Conservation (phyloP, 2,329 filamentous ascomycete genomes). For the Myotisia sp. region DNA sequence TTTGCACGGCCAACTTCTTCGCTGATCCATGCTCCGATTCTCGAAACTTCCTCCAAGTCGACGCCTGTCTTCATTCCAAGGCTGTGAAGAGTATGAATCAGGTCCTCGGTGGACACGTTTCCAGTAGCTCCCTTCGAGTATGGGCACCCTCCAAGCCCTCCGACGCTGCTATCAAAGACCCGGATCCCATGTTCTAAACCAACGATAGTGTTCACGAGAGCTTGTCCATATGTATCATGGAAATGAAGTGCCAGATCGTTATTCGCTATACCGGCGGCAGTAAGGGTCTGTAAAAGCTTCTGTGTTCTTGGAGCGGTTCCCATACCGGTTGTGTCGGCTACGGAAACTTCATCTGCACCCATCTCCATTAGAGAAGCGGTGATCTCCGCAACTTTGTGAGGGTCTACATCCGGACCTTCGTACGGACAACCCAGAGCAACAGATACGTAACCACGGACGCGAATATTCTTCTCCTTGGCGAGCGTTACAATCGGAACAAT, state of each 20-base stretch:
- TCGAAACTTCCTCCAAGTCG: conserved; percentile 39
- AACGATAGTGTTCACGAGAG: conserved; percentile 48
- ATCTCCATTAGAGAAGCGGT: conserved; percentile 48
- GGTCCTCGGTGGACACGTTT: conserved; percentile 50
- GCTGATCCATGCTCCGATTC: conserved; percentile 45
- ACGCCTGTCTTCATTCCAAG: conserved; percentile 48
- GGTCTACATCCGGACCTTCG: conserved; percentile 48
- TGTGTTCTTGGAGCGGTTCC: conserved; percentile 48
- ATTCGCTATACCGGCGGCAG: conserved; percentile 45
- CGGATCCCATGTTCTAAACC: conserved; percentile 49
- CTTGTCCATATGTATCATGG: conserved; percentile 53
- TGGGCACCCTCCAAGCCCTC: conserved; percentile 50
- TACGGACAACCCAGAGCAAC: conserved; percentile 52
- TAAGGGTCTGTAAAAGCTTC: conserved; percentile 43
- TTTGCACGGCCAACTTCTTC: conserved; percentile 38
- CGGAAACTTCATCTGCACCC: conserved; percentile 51
- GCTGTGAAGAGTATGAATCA: conserved; percentile 47
- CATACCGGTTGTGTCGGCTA: conserved; percentile 55
- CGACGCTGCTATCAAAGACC: conserved; percentile 50
- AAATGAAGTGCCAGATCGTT: conserved; percentile 50
- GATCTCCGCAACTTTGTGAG: conserved; percentile 46
- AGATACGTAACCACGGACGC: conserved; percentile 51
- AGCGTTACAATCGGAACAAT: conserved; percentile 44
- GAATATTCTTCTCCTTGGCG: conserved; percentile 41
- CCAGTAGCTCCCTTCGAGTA: conserved; percentile 52